A percentile compares a stretch with the other conserved stretches of the same genome.
Evolutionary conservation across 495 filamentous ascomycete species (phyloP).

Genomic region (Lophiostoma macrostomum): DNA sequence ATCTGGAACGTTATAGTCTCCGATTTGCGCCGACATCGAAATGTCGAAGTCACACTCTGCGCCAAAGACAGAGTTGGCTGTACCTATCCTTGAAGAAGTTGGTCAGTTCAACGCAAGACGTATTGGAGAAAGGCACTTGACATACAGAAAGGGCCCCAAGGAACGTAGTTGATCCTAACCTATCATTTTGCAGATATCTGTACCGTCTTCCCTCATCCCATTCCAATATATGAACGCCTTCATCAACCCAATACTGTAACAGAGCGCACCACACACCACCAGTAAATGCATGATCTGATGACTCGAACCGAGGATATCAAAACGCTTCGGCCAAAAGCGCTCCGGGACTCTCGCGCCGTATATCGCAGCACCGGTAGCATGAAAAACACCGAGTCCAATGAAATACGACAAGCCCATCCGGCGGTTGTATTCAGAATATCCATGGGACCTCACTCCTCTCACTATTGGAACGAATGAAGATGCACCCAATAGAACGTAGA

Average conservation of each 20-base stretch:
- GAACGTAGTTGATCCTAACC: background rate
- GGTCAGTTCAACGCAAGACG: no score
- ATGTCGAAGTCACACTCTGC: no score
- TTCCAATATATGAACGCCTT: slow-evolving; percentile 17
- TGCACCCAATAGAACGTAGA: background rate
- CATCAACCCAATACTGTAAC: slow-evolving; percentile 9
- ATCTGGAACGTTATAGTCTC: no score
- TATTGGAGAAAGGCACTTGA: background rate
- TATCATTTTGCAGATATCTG: background rate
- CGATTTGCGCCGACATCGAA: no score
- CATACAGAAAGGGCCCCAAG: background rate
- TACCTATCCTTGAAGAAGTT: no score
- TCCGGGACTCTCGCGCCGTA: slow-evolving; percentile 13
- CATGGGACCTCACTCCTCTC: no score
- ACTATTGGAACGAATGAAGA: background rate
- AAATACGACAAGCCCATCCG: no score
- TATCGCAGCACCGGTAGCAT: slow-evolving; percentile 7
- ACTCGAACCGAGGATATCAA: slow-evolving; percentile 21
- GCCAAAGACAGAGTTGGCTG: no score
- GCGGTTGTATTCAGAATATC: no score
- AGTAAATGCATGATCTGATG: slow-evolving; percentile 28
- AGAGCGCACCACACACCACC: slow-evolving; percentile 15
- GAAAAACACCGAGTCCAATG: background rate
- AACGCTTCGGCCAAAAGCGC: slow-evolving; percentile 15
- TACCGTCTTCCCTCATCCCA: background rate